Evolutionary conservation across 192 early-diverging fungal genomes (phyloP).

Genomic region (Podila verticillata): DNA sequence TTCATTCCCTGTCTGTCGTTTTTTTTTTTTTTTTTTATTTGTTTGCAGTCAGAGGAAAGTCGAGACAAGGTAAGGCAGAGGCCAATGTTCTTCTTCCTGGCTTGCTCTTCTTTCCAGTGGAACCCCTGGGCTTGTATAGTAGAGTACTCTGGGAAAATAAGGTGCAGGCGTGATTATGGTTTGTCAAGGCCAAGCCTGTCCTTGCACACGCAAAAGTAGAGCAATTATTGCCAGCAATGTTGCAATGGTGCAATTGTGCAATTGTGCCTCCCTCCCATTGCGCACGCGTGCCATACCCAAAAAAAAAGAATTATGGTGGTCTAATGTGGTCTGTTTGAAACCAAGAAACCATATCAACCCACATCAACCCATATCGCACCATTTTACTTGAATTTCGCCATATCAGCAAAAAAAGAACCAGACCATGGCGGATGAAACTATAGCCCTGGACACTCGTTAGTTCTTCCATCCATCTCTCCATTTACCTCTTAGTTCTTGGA

Average conservation of each 20-base stretch:
- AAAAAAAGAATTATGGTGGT: not conserved
- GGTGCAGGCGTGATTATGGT: no score
- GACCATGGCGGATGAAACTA: conserved; percentile 2
- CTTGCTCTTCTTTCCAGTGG: no score
- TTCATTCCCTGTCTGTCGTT: no score
- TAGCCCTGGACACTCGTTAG: not conserved
- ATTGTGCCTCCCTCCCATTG: no score
- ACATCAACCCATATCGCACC: not conserved
- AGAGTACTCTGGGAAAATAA: no score
- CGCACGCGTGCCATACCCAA: not conserved
- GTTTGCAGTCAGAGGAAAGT: no score
- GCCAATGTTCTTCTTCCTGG: no score
- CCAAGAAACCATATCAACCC: not conserved
- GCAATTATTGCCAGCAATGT: not conserved
- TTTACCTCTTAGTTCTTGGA: not conserved
- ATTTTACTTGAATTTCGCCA: conserved; percentile 4
- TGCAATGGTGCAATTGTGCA: not conserved
- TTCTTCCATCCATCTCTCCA: not conserved
- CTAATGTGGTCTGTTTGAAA: not conserved
- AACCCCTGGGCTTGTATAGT: no score
- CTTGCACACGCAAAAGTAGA: not conserved
- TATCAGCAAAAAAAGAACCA: conserved; percentile 1
- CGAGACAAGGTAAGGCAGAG: no score
- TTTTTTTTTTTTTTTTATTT: no score
- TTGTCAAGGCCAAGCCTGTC: no score